Base-by-base conservation (phyloP, 1,139 yeast genomes). In the Debaryomyces singareniensis region DNA sequence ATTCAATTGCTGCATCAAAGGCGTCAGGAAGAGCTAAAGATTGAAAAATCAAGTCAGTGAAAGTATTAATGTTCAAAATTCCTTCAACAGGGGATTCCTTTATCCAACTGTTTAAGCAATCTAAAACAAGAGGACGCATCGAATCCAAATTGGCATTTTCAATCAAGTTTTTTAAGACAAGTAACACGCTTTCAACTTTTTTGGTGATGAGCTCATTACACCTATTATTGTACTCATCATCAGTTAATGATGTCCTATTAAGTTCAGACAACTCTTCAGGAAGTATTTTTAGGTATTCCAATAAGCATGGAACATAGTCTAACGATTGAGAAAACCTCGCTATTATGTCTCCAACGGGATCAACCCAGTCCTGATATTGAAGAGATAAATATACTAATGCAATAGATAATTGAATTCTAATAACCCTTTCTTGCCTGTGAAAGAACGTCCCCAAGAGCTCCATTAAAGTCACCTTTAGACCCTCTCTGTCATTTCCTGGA, bases 201-300 rank as follows among this genome's bases (percentile, higher is more conserved):
- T 70, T 60, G 18, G 74, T 66, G 24, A 91, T 69, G 32, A 86
- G 63, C 38, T 75, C 76, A 24, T 64, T 60, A 2, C 83, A 75
- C 44, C 96, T 71, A 3, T 53, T 44, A 35, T 72, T 69, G 47
- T 84, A 83, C 49, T 89, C 95, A 24, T 80, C 91, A 48, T 84
- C 95, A 3, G 89, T 75, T 36, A 89, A 61, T 20, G 91, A 79
- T 1, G 94, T 75, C 36, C 79, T 78, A 41, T 82, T 81, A 26
- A 78, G 76, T 43, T 84, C 93, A 29, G 78, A 61, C 29, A 91
- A 70, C 53, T 93, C 98, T 52, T 93, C 97, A 0, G 99, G 98
- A 34, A 93, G 61, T 29, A 91, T 79, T 49, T 78, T 79, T 38
- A 93, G 68, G 46, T 89, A 87, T 47, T 85, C 95, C 38, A 93